Conservation (phyloP, 2,329 filamentous ascomycete species). For the Metarhizium robertsii region DNA sequence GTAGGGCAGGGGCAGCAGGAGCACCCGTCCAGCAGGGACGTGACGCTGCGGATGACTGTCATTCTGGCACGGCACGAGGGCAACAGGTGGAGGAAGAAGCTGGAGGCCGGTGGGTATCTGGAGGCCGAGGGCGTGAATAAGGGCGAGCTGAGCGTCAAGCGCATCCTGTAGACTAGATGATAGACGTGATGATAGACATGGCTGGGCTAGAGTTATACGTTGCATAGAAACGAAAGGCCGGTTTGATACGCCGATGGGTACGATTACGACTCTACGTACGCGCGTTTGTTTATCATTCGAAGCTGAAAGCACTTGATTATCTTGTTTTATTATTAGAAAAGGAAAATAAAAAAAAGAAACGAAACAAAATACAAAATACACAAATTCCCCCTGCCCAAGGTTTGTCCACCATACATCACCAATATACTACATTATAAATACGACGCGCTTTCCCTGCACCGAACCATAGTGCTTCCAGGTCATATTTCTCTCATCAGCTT, state of each 20-base stretch:
- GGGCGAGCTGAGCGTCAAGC: slow-evolving; percentile 43
- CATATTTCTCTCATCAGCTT: too few species aligned
- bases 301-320: too few species aligned
- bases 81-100: slow-evolving; percentile 66
- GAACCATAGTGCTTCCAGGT: too few species aligned
- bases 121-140: slow-evolving; percentile 35
- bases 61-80: slow-evolving; percentile 67
- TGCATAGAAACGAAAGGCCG: not conserved
- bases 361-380: too few species aligned
- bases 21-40: slow-evolving; percentile 45
- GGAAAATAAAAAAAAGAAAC: too few species aligned
- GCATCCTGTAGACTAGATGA: slow-evolving; percentile 30
- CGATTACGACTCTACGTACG: not conserved
- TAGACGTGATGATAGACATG: not conserved
- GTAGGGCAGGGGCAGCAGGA: slow-evolving; percentile 32
- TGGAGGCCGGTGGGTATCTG: slow-evolving; percentile 49
- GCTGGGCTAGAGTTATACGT: not conserved
- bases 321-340: too few species aligned
- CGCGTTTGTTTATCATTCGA: too few species aligned
- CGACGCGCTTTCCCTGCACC: too few species aligned
- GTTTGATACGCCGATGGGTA: not conserved
- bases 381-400: too few species aligned
- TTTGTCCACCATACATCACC: too few species aligned
- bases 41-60: slow-evolving; percentile 61
- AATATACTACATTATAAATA: too few species aligned